Conservation (phyloP, 306 rosid genomes). For the Luffa aegyptiaca region DNA sequence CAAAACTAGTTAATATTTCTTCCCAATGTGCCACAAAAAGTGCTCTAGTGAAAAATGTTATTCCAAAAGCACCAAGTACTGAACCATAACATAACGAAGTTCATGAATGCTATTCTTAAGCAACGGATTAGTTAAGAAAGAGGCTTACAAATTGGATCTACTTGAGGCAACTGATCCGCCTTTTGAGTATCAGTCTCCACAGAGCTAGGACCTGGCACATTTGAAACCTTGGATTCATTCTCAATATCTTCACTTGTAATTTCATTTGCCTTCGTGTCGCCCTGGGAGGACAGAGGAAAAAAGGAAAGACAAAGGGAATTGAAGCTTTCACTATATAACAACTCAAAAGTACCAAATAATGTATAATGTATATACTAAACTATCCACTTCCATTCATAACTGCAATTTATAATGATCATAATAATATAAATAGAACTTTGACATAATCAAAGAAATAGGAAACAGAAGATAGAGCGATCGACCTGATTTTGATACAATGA, state of each 20-base stretch:
- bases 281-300: slow-evolving; percentile 36
- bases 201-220: slow-evolving; percentile 29
- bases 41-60: not conserved
- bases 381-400: not conserved
- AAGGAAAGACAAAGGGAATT: slow-evolving; percentile 15
- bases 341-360: slow-evolving; percentile 7
- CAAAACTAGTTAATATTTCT: not conserved
- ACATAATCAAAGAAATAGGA: not conserved
- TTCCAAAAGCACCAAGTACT: not conserved
- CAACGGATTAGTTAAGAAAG: slow-evolving; percentile 10
- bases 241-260: slow-evolving; percentile 40
- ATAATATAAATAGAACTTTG: not conserved
- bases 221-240: slow-evolving; percentile 34
- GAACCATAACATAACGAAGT: not conserved
- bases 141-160: slow-evolving; percentile 53
- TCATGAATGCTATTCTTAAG: not conserved
- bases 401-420: not conserved
- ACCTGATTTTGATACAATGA: not conserved
- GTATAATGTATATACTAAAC: not conserved
- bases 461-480: not conserved
- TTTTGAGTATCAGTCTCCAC: slow-evolving; percentile 37
- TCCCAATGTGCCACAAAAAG: too few relatives aligned
- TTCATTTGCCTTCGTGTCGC: slow-evolving; percentile 45
- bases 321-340: not conserved
- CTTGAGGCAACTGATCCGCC: slow-evolving; percentile 54